Conservation (phyloP, 257 asterid species). For the Euphrasia confusa region DNA sequence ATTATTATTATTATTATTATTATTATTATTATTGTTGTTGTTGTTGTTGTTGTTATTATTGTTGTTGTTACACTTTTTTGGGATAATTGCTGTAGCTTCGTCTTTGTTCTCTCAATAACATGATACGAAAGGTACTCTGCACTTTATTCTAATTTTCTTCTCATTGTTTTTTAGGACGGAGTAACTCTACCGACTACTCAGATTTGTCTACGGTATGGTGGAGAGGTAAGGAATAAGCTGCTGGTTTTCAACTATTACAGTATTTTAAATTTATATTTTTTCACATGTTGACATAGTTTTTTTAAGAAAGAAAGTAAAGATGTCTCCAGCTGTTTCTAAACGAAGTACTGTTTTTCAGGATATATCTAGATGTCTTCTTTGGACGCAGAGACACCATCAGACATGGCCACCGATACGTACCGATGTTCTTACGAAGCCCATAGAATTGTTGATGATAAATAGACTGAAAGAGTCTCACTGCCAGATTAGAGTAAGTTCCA, state of each 20-base stretch:
- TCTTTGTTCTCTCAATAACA: background rate
- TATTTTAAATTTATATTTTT: too few species aligned
- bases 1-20: background rate
- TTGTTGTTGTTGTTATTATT: too few species aligned
- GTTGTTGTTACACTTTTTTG: background rate
- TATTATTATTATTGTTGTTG: background rate
- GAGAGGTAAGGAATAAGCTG: slow-evolving; percentile 67
- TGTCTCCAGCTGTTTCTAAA: slow-evolving; percentile 7
- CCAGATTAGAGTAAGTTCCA: slow-evolving; percentile 64
- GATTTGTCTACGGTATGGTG: slow-evolving; percentile 79
- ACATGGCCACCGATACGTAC: slow-evolving; percentile 98
- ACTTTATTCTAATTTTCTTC: slow-evolving; percentile 27
- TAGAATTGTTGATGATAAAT: slow-evolving; percentile 80
- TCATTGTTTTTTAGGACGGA: slow-evolving; percentile 70
- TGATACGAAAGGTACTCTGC: slow-evolving; percentile 15
- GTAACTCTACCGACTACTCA: slow-evolving; percentile 75
- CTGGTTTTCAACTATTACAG: slow-evolving; percentile 16
- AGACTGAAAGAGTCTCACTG: slow-evolving; percentile 87
- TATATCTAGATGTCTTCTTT: slow-evolving; percentile 90
- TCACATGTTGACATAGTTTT: background rate
- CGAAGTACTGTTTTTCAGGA: slow-evolving; percentile 50
- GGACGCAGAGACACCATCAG: slow-evolving; percentile 99
- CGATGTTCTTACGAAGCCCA: slow-evolving; percentile 82
- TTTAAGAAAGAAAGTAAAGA: too few species aligned
- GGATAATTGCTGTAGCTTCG: slow-evolving; percentile 3